Evolutionary conservation across 2,329 filamentous ascomycete genomes (phyloP), one percentile per base, ranked within the genome.

Genomic region (Ustulina deusta): DNA sequence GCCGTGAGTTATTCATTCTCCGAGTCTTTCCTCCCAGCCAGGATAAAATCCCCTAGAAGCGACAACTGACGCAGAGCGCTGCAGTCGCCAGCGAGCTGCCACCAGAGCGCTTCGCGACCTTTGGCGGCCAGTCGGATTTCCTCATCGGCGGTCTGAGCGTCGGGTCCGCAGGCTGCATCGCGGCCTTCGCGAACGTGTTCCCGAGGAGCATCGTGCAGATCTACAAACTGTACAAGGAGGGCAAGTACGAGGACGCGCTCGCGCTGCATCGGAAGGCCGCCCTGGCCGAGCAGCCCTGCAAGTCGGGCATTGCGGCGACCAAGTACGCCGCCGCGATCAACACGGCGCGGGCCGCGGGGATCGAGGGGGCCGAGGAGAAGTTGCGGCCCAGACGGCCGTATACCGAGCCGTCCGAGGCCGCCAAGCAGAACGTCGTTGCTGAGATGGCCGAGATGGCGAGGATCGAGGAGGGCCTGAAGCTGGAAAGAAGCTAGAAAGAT

Each of bases 121-220:
- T 88, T 73, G 91, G 90, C 0, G 92, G 92, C 0, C 91, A 93
- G 79, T 88, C 87, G 1, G 91, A 94, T 74, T 93, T 92, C 77
- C 78, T 93, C 27, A 80, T 91, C 56, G 87, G 87, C 1, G 87
- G 86, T 0, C 77, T 91, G 38, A 83, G 83, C 1, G 84, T 85
- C 6, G 89, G 89, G 17, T 86, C 84, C 34, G 83, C 84, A 1
- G 89, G 89, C 10, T 87, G 84, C 70, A 87, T 91, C 57, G 87
- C 88, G 0, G 89, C 87, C 2, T 86, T 90, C 69, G 89, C 83
- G 29, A 91, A 91, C 70, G 80, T 90, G 2, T 89, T 86, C 72
- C 88, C 88, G 9, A 84, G 83, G 74, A 83, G 86, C 0, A 82
- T 89, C 22, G 83, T 85, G 5, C 81, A 79, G 63, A 84, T 92